Percentiles rank a stretch among this genome's conserved stretches.
Conservation (phyloP, 139 green algal species). For the Edaphochlamys debaryana region DNA sequence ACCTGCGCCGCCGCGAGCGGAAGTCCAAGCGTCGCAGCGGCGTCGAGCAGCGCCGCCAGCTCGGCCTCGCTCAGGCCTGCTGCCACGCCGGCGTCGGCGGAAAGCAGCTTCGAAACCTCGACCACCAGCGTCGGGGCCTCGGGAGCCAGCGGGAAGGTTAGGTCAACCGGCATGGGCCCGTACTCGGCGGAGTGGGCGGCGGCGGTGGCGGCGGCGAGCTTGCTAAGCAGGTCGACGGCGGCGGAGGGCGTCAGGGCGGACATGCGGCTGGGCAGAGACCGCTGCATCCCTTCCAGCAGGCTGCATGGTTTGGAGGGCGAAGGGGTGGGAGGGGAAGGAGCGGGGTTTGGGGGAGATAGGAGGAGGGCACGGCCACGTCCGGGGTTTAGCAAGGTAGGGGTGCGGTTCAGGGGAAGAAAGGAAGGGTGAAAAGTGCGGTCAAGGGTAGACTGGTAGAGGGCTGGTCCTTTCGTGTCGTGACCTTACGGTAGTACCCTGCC, state of each 20-base stretch:
- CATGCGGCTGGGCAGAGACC: neutral
- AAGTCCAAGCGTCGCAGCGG: neutral
- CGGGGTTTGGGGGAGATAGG: neutral
- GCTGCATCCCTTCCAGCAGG: neutral
- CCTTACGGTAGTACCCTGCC: neutral
- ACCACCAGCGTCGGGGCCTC: neutral
- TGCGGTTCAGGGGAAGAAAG: too few relatives aligned
- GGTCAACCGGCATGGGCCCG: neutral
- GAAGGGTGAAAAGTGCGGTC: too few relatives aligned
- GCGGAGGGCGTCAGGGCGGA: neutral
- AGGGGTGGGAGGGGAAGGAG: neutral
- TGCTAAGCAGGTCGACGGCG: neutral
- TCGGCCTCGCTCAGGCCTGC: neutral
- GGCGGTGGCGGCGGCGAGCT: neutral
- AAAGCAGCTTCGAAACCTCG: too few relatives aligned
- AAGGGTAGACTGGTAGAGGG: too few relatives aligned
- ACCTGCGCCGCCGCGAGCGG: too few relatives aligned
- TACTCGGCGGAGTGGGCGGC: neutral
- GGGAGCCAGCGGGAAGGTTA: neutral
- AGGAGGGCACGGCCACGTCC: too few relatives aligned
- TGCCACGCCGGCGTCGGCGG: neutral
- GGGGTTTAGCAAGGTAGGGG: too few relatives aligned
- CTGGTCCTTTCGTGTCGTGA: too few relatives aligned
- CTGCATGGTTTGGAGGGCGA: neutral
- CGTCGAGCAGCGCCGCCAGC: neutral